Base-by-base conservation (phyloP, 768 basidiomycete species). In the Coprinopsis cinerea region DNA sequence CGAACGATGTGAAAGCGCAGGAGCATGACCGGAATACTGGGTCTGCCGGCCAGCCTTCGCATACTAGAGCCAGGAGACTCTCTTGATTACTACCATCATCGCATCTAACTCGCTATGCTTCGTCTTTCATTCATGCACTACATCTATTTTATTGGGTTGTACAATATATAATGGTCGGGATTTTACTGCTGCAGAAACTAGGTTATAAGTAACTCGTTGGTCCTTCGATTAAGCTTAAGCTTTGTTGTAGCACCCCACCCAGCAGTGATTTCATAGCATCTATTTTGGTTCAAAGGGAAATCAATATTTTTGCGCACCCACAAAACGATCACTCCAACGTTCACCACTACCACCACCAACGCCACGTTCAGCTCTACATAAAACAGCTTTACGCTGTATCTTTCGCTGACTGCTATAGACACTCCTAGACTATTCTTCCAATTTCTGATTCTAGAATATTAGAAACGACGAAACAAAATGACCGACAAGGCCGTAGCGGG, bases 401-500 rank as follows among this genome's bases (percentile, higher is more conserved):
- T 43, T 26, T 18, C 23, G 9, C 24, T 17, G 9, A 10, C 41
- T 23, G 9, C 23, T 23, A 43, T 25, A 43, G 22, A 43, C 22
- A 43, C 9, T 25, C 9, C 23, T 43, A 43, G 41, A 26, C 41
- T 10, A 43, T 17, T 23, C 37, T 34, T 9, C 18, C 24, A 17
- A 11, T 23, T 4, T 10, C 23, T 43, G 41, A 7, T 20, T 43
- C 11, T 43, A 43, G 41, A 43, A 10, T 43, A 43, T 18, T 23
- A 43, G 23, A 22, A 10, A 18, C n/a, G n/a, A n/a, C n/a, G n/a
- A n/a, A n/a, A n/a, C n/a, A 39, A 43, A 43, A 43, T 43, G 41
- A 43, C 41, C 41, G 44, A 45, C 26, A 32, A 25, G 4, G 17
- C 28, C n/a, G n/a, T n/a, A n/a, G n/a, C n/a, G 4, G 26, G 7